Percentiles rank a stretch among this genome's conserved stretches.
Evolutionary conservation across 208 protist genomes (phyloP).

Genomic region (Willaertia magna): DNA sequence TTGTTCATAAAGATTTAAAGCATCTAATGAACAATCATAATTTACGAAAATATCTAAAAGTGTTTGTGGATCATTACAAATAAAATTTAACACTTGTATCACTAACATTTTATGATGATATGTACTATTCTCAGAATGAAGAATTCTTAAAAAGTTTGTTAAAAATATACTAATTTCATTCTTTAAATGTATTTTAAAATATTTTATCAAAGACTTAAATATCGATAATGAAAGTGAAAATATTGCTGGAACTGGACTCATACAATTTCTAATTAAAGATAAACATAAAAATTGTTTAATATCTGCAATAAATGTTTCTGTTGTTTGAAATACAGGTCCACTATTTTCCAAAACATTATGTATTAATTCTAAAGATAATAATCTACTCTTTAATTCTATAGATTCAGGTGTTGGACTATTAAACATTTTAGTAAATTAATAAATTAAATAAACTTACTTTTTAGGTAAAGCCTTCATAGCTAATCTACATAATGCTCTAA

Average conservation of each 20-base stretch:
- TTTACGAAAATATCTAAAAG: slow-evolving; percentile 64
- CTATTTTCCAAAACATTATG: slow-evolving; percentile 53
- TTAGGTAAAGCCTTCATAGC: neutral
- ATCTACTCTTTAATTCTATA: slow-evolving; percentile 45
- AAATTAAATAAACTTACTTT: neutral
- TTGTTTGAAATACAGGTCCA: slow-evolving; percentile 63
- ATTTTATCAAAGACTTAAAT: slow-evolving; percentile 44
- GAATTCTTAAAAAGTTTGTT: slow-evolving; percentile 37
- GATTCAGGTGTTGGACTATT: slow-evolving; percentile 24
- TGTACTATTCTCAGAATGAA: slow-evolving; percentile 36
- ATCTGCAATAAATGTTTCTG: slow-evolving; percentile 27
- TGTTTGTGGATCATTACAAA: slow-evolving; percentile 40
- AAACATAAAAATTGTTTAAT: slow-evolving; percentile 41
- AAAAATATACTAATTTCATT: slow-evolving; percentile 47
- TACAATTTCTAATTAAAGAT: slow-evolving; percentile 40
- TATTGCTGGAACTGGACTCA: slow-evolving; percentile 25
- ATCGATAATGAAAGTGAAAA: slow-evolving; percentile 43
- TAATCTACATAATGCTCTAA: neutral
- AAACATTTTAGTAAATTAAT: neutral
- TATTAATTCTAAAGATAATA: slow-evolving; percentile 51
- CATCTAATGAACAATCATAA: slow-evolving; percentile 63
- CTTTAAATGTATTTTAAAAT: slow-evolving; percentile 58
- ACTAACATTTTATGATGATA: slow-evolving; percentile 42
- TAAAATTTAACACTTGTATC: slow-evolving; percentile 23
- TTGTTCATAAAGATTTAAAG: neutral